These are phyloP conservation scores for Yamadazyma pseudoaaseri DNA, from an alignment of 1,139 yeast species.

Conservation along the genomic window DNA sequence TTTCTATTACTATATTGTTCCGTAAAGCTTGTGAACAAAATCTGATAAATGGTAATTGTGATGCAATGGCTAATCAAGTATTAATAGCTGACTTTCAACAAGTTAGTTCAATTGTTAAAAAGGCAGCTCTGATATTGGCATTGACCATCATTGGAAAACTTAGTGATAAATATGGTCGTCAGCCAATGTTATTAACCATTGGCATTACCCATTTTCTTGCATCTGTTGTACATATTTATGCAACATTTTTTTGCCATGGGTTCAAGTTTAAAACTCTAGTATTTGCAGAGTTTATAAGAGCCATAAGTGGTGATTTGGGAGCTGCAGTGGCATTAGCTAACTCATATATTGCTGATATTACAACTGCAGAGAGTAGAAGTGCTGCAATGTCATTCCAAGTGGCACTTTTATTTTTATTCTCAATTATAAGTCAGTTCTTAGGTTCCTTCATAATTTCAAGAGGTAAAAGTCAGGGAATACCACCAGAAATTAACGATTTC, in stretches of 20 bases:
- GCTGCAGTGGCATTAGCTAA: conserved; percentile 6
- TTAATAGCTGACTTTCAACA: conserved; percentile 29
- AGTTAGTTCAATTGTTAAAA: conserved; percentile 18
- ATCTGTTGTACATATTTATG: neutral
- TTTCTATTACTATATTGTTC: conserved; percentile 6
- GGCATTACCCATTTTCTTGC: conserved; percentile 9
- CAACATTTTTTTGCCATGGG: conserved; percentile 1
- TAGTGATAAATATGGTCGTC: conserved; percentile 63
- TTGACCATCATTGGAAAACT: conserved; percentile 51
- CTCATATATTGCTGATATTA: conserved; percentile 13
- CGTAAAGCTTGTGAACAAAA: conserved; percentile 10
- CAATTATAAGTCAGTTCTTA: conserved; percentile 6
- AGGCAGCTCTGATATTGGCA: conserved; percentile 28
- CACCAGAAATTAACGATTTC: conserved; percentile 3
- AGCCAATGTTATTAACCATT: conserved; percentile 32
- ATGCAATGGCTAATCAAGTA: conserved; percentile 27
- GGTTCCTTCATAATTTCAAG: conserved; percentile 4
- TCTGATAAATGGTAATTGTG: conserved; percentile 18
- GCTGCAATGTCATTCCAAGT: conserved; percentile 6
- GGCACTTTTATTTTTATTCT: conserved; percentile 7
- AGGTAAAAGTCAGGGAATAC: conserved; percentile 4
- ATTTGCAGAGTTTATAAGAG: neutral
- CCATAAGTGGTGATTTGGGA: conserved; percentile 5
- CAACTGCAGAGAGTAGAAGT: conserved; percentile 7
- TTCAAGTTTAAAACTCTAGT: conserved; percentile 9